Evolutionary conservation across 129 eudicot species (phyloP), one percentile per base, ranked within the genome.

Genomic region (Chrysanthemum seticuspe): DNA sequence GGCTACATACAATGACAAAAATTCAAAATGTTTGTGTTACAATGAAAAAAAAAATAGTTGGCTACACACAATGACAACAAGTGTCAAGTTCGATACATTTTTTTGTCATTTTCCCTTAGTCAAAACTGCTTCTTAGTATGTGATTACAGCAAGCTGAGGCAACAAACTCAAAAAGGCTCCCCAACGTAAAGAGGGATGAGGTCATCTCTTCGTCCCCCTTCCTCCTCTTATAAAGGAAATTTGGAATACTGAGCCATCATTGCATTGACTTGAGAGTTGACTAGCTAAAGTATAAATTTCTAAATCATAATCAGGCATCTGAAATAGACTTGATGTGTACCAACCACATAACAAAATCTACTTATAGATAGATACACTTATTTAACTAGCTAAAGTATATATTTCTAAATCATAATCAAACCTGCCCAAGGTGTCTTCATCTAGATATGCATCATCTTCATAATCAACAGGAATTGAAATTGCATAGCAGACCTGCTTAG

Each of bases 361-460:
- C 5, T 11, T 44, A 44, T 10, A 48, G 29, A 58, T 55, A 40
- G 49, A 66, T 44, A 11, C 68, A 11, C 68, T 44, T 57, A 27
- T 40, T 45, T 53, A 40, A 25, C 10, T n/a, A n/a, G n/a, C n/a
- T n/a, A n/a, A n/a, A n/a, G n/a, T n/a, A n/a, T n/a, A n/a, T n/a
- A n/a, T n/a, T n/a, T n/a, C n/a, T n/a, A n/a, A n/a, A n/a, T n/a
- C n/a, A n/a, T n/a, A n/a, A n/a, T n/a, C 81, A 75, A 75, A 93
- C 98, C 97, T 93, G 95, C 75, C 84, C 95, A 77, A 89, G 85
- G 69, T 84, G 79, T 74, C 34, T 62, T 80, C 90, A 70, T 93
- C 98, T 70, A 87, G 77, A 69, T 60, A 89, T 7, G 79, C 85
- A 85, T 86, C 95, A 74, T 82, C 88, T 23, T 78, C 75, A 13